Conservation (phyloP, 2,329 filamentous ascomycete species). For the Claviceps pazoutovae region DNA sequence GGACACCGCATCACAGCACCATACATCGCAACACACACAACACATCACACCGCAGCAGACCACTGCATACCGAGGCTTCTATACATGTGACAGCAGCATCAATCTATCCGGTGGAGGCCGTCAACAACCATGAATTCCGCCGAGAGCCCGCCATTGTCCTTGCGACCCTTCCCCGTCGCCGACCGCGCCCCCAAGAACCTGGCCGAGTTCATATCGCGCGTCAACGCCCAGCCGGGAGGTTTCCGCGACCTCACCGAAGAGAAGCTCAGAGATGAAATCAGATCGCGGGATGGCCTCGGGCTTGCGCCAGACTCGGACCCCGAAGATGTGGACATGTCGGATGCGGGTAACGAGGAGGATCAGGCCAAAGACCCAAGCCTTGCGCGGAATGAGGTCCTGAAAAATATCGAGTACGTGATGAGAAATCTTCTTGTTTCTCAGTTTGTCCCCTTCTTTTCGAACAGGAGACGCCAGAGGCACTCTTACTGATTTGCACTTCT, state of each 20-base stretch:
- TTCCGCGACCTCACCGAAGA: conserved; percentile 70
- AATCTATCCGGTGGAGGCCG: background rate
- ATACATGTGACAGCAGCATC: background rate
- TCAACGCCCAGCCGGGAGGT: conserved; percentile 64
- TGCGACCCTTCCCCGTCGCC: conserved; percentile 33
- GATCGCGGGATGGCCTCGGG: conserved; percentile 23
- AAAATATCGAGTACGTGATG: conserved; percentile 40
- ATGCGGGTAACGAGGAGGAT: conserved; percentile 31
- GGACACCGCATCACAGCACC: too few relatives aligned
- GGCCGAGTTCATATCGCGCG: conserved; percentile 62
- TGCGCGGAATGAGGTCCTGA: conserved; percentile 44
- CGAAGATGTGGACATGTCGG: conserved; percentile 31
- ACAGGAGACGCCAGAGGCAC: background rate
- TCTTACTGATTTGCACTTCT: background rate
- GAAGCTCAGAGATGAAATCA: conserved; percentile 55
- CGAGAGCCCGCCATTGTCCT: conserved; percentile 22
- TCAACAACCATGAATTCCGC: conserved; percentile 16
- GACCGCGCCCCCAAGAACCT: conserved; percentile 47
- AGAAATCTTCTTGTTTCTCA: background rate
- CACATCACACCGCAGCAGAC: too few relatives aligned
- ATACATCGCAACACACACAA: too few relatives aligned
- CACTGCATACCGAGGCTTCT: too few relatives aligned
- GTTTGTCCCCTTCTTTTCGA: background rate
- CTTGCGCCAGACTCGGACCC: conserved; percentile 27
- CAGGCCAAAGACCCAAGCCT: conserved; percentile 31